A percentile compares a stretch with the other conserved stretches of the same genome.
Conservation (phyloP, 2,329 filamentous ascomycete species). For the Diaporthe eres region DNA sequence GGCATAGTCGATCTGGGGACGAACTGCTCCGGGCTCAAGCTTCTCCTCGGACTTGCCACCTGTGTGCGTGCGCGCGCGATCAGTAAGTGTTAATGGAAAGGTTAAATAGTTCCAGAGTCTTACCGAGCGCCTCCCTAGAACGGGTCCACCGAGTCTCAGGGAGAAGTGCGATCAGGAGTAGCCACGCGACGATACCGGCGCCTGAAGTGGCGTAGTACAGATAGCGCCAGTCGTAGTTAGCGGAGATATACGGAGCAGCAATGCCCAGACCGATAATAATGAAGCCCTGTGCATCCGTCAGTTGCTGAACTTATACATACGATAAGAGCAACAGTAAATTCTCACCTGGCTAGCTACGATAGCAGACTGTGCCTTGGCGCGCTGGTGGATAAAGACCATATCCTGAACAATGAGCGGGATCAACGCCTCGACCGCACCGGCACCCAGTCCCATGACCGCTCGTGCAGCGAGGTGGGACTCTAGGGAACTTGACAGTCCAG, state of each 20-base stretch:
- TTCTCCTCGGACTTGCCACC: conserved; percentile 46
- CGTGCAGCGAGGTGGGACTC: conserved; percentile 52
- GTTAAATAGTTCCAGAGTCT: background rate
- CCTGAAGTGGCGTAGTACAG: conserved; percentile 53
- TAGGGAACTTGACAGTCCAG: conserved; percentile 50
- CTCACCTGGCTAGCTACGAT: conserved; percentile 47
- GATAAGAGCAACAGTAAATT: background rate
- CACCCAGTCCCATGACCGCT: conserved; percentile 53
- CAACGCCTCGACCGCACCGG: conserved; percentile 53
- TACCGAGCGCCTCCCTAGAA: conserved; percentile 50
- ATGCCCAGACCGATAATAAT: conserved; percentile 50
- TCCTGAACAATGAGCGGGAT: conserved; percentile 57
- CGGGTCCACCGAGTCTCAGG: conserved; percentile 54
- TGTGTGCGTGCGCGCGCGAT: background rate
- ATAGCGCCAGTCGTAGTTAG: conserved; percentile 52
- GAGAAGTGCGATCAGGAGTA: conserved; percentile 50
- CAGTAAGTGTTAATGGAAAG: background rate
- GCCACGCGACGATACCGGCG: conserved; percentile 51
- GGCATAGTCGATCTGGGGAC: conserved; percentile 48
- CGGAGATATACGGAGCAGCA: conserved; percentile 49
- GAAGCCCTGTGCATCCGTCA: conserved; percentile 44
- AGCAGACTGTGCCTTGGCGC: conserved; percentile 52
- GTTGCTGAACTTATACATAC: background rate
- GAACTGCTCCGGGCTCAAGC: conserved; percentile 46
- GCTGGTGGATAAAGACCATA: conserved; percentile 56